Evolutionary conservation across 345 rosid species (phyloP).

Genomic region (rapeseed (Brassica napus)): Da-Ae NC_063439.1:26934001-26934500

Average conservation of each 20-base stretch:
- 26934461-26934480: not conserved
- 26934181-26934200: slow-evolving; percentile 33
- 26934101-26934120: not conserved
- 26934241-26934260: slow-evolving; percentile 4
- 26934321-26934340: not conserved
- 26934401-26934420: not conserved
- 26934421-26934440: not conserved
- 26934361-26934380: slow-evolving; percentile 19
- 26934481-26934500: not conserved
- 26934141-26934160: slow-evolving; percentile 35
- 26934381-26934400: not conserved
- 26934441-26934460: not conserved
- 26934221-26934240: slow-evolving; percentile 29
- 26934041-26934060: not conserved
- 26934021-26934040: not conserved
- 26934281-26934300: slow-evolving; percentile 42
- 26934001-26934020: not conserved
- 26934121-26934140: slow-evolving; percentile 21
- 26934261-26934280: slow-evolving; percentile 18
- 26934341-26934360: slow-evolving; percentile 17
- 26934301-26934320: slow-evolving; percentile 30
- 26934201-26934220: slow-evolving; percentile 32
- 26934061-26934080: not conserved
- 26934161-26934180: not conserved
- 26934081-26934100: slow-evolving; percentile 28